Evolutionary conservation across 257 asterid species (phyloP).

Genomic region (Solanum sitiens): DNA sequence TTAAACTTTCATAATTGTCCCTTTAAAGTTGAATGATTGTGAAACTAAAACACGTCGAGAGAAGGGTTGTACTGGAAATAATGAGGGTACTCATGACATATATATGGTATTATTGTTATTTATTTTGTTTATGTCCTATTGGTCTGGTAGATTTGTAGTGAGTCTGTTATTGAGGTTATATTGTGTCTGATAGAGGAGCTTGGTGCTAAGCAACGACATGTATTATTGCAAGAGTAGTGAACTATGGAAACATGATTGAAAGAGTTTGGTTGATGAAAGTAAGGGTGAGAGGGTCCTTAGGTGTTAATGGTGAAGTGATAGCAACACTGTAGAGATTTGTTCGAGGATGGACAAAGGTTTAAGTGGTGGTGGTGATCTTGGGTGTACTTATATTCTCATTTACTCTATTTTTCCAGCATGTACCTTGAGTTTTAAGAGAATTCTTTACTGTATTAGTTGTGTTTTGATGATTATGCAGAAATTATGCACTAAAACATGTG

Average conservation of each 20-base stretch:
- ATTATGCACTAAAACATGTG: too few species aligned
- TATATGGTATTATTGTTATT: too few species aligned
- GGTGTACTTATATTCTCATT: too few species aligned
- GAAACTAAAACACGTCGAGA: background rate
- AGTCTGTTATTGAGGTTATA: background rate
- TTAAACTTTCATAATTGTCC: background rate
- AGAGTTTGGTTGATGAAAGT: too few species aligned
- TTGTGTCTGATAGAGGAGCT: too few species aligned
- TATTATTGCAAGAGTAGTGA: background rate
- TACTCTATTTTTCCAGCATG: too few species aligned
- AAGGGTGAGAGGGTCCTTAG: background rate
- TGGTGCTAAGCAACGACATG: background rate
- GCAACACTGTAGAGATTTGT: background rate
- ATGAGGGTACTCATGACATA: background rate
- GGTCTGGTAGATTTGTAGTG: background rate
- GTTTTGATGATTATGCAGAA: too few species aligned
- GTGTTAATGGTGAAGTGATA: background rate
- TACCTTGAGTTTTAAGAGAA: too few species aligned
- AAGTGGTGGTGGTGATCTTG: background rate
- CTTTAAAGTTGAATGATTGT: background rate
- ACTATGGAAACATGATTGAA: too few species aligned
- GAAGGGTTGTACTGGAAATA: too few species aligned
- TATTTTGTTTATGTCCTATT: too few species aligned
- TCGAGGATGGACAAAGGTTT: background rate
- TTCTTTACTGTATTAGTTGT: too few species aligned